Conservation (phyloP, 192 early-diverging fungal genomes). For the Coemansia sp. region DNA sequence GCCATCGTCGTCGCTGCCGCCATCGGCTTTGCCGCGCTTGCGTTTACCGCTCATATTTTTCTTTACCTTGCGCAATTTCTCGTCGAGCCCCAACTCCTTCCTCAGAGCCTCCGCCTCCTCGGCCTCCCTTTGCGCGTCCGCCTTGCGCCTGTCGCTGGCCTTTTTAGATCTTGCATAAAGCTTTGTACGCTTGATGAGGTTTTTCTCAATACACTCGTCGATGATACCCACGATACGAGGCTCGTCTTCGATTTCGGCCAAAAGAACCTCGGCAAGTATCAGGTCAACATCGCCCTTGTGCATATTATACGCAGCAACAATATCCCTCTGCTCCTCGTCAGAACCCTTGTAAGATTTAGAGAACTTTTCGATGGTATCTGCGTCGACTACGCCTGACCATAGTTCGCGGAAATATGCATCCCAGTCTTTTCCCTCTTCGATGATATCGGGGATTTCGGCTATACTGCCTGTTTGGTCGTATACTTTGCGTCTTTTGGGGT, state of each 20-base stretch:
- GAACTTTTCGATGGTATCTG: constrained; percentile 73
- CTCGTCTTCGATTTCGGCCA: constrained; percentile 64
- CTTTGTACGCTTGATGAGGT: constrained; percentile 53
- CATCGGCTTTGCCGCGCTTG: constrained; percentile 2
- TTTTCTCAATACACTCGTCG: constrained; percentile 60
- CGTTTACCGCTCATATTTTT: constrained; percentile 37
- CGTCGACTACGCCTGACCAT: constrained; percentile 68
- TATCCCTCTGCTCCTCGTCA: constrained; percentile 68
- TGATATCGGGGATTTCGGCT: constrained; percentile 47
- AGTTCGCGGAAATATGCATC: constrained; percentile 78
- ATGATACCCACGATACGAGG: constrained; percentile 62
- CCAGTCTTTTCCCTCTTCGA: constrained; percentile 66
- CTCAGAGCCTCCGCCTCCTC: constrained; percentile 59
- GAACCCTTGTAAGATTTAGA: constrained; percentile 69
- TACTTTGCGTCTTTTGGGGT: constrained; percentile 57
- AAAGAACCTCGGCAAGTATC: constrained; percentile 63
- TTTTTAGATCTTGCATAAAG: constrained; percentile 57
- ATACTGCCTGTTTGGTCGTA: constrained; percentile 79
- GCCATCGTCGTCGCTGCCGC: constrained; percentile 3
- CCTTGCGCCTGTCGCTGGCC: constrained; percentile 52
- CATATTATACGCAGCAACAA: constrained; percentile 62
- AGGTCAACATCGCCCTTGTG: constrained; percentile 68
- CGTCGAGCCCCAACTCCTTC: constrained; percentile 60
- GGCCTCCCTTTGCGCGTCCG: constrained; percentile 60
- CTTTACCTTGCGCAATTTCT: constrained; percentile 54